These are phyloP conservation scores for Allium fistulosum DNA, from an alignment of 106 monocot genomes.

Conservation along the genomic window DNA sequence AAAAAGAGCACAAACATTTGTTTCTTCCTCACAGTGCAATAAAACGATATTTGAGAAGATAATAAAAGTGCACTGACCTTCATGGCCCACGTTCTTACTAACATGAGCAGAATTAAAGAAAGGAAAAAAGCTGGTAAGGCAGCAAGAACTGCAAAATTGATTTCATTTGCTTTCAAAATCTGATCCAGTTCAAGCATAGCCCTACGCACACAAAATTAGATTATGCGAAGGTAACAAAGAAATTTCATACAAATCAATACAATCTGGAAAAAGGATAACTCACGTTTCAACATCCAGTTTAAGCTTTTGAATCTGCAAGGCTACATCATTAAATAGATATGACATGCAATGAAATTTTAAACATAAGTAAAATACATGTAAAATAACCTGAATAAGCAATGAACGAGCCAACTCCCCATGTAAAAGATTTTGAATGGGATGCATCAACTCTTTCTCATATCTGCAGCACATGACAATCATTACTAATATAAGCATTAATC, in stretches of 20 bases:
- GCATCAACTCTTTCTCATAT: conserved; percentile 94
- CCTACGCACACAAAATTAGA: conserved; percentile 26
- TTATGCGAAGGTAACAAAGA: no score
- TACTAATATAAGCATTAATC: no score
- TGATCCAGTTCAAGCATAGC: conserved; percentile 97
- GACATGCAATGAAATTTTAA: not conserved
- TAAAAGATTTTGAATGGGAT: conserved; percentile 81
- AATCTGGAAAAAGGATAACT: conserved; percentile 19
- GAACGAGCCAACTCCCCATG: conserved; percentile 87
- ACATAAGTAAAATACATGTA: not conserved
- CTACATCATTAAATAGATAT: conserved; percentile 10
- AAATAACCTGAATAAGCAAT: conserved; percentile 84
- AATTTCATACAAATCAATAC: no score
- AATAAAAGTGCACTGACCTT: conserved; percentile 30
- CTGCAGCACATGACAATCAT: conserved; percentile 24
- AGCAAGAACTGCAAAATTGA: conserved; percentile 99
- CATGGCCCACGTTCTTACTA: conserved; percentile 63
- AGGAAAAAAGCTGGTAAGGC: conserved; percentile 93
- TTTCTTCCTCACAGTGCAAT: no score
- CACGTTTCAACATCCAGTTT: conserved; percentile 94
- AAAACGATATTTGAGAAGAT: not conserved
- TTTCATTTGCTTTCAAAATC: conserved; percentile 98
- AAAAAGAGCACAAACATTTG: no score
- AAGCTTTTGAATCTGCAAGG: conserved; percentile 89
- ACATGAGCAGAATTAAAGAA: conserved; percentile 56